Base-by-base conservation (phyloP, 306 rosid genomes). In the Corylus americana region DNA sequence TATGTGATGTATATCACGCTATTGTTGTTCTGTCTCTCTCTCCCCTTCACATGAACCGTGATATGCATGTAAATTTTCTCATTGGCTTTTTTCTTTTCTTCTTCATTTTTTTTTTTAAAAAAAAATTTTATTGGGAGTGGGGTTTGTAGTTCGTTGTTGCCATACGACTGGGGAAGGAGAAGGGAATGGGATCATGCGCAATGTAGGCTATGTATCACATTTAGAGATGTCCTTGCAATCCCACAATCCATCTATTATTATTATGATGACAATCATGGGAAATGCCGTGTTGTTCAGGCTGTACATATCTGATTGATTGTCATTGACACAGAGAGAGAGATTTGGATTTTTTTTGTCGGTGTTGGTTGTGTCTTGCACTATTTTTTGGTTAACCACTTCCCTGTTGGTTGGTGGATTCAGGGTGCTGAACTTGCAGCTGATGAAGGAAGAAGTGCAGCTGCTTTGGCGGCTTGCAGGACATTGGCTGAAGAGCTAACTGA, bases 391-490 rank as follows among this genome's bases (percentile, higher is more conserved):
- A 31, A 25, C 16, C 61, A n/a, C 39, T 37, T 77, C 73, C 37
- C 37, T 49, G 54, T 78, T 77, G 72, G 54, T 29, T 83, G 86
- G 76, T 79, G 88, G 75, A 79, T 82, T 72, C 80, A 95, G 99
- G 99, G 99, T 81, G 96, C 94, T 79, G 98, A 93, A 78, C 98
- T 95, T 39, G 92, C 92, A 50, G 93, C 88, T 50, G 97, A 93
- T 49, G 99, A 91, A 75, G 99, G 94, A 73, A 91, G 87, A 83
- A 90, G 94, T 88, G 99, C 98, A 44, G 93, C 97, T 79, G 97
- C 93, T 76, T 80, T 91, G 88, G 99, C 99, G 39, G 98, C 99
- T 59, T 96, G 99, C 87, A 88, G 98, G 85, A 96, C 99, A 74
- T 89, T 96, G 83, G 99, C 97, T 4, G 99, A 96, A 87, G 99